phyloP scores from a whole-genome alignment of 305 asterid species.

The Lippia alba region DNA sequence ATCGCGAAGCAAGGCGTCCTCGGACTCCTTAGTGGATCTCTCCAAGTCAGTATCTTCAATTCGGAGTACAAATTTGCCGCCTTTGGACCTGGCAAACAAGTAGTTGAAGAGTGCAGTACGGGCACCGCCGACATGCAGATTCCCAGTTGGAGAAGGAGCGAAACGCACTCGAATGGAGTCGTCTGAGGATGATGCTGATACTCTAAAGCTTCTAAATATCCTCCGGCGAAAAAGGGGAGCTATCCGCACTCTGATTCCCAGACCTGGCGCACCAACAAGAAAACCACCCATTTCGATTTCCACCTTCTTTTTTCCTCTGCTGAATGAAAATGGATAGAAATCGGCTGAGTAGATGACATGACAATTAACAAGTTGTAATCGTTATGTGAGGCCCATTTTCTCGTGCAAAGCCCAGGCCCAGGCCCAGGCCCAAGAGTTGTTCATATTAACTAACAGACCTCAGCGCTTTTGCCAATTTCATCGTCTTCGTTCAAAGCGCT shows the following conservation, averaged over 20 bases:
- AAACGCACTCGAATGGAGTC: slow-evolving; percentile 77
- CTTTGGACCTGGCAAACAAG: slow-evolving; percentile 86
- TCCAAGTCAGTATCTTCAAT: slow-evolving; percentile 94
- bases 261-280: slow-evolving; percentile 55
- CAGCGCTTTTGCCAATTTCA: background rate
- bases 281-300: slow-evolving; percentile 47
- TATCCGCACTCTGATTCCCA: slow-evolving; percentile 48
- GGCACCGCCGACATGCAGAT: slow-evolving; percentile 98
- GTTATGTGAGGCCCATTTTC: too few species aligned
- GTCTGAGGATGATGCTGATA: slow-evolving; percentile 51
- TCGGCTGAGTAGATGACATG: slow-evolving; percentile 19
- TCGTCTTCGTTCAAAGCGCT: background rate
- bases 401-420: background rate
- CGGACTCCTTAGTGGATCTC: slow-evolving; percentile 92
- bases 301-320: background rate
- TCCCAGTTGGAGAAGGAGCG: slow-evolving; percentile 97
- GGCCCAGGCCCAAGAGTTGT: background rate
- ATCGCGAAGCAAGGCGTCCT: slow-evolving; percentile 88
- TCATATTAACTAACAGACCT: too few species aligned
- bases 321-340: slow-evolving; percentile 14
- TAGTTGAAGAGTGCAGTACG: slow-evolving; percentile 96
- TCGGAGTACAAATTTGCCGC: slow-evolving; percentile 85
- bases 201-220: slow-evolving; percentile 46
- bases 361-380: background rate
- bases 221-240: slow-evolving; percentile 45